Evolutionary conservation across 2,329 filamentous ascomycete genomes (phyloP).

Genomic region (Colletotrichum paranaense): DNA sequence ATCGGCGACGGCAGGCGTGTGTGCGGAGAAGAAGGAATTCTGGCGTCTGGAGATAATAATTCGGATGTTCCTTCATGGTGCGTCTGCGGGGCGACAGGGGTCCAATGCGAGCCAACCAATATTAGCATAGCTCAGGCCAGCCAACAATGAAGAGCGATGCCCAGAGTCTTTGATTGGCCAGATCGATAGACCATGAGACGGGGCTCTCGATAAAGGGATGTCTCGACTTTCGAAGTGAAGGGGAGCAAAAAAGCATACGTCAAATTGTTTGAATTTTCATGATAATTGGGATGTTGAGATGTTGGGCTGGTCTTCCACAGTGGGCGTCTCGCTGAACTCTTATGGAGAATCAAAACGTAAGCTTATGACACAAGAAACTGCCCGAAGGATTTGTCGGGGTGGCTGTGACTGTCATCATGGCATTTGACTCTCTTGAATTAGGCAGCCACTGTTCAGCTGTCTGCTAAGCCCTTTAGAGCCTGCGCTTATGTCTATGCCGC

Average conservation of each 20-base stretch:
- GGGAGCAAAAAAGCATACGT: not conserved
- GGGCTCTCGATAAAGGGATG: not conserved
- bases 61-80: not conserved
- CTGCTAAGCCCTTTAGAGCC: not conserved
- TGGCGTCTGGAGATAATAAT: not conserved
- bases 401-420: not conserved
- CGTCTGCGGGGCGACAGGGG: not conserved
- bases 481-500: not conserved
- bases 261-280: not conserved
- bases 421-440: not conserved
- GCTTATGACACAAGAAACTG: not conserved
- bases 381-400: not conserved
- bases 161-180: not conserved
- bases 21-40: not conserved
- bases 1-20: not conserved
- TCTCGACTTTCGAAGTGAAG: not conserved
- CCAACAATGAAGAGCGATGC: not conserved
- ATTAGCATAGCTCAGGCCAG: slow-evolving; percentile 22
- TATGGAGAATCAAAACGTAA: not conserved
- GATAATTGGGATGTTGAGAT: not conserved
- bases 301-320: not conserved
- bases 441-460: not conserved
- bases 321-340: not conserved
- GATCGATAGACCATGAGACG: not conserved
- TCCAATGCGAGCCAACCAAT: slow-evolving; percentile 3